Percentiles rank a stretch among this genome's conserved stretches.
phyloP scores from a whole-genome alignment of 331 rosid genomes.

The Malus hybrid region DNA sequence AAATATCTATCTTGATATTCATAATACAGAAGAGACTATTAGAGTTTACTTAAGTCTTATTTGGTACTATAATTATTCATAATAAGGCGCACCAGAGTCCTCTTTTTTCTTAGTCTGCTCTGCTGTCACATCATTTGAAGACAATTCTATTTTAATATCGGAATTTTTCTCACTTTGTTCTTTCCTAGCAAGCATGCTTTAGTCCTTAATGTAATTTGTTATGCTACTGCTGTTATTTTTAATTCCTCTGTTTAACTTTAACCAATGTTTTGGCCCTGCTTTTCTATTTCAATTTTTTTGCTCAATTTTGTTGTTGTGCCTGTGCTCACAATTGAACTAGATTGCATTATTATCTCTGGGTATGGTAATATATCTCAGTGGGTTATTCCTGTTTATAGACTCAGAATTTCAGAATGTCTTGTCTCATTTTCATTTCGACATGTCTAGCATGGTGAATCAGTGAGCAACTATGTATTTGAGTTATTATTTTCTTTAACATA shows the following conservation, averaged over 20 bases:
- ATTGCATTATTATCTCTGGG: neutral
- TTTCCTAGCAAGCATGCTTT: neutral
- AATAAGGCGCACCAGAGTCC: neutral
- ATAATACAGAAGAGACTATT: neutral
- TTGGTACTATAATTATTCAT: neutral
- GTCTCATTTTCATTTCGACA: neutral
- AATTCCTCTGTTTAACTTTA: neutral
- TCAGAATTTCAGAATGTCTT: neutral
- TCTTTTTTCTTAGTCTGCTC: neutral
- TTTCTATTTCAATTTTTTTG: neutral
- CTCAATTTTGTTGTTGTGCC: neutral
- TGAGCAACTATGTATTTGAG: neutral
- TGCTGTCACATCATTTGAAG: neutral
- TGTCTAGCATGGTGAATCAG: conserved; percentile 5
- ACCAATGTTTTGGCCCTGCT: neutral
- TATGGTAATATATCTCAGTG: neutral
- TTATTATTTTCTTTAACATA: neutral
- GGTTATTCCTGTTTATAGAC: neutral
- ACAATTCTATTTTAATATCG: neutral
- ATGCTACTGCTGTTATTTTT: neutral
- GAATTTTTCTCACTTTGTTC: neutral
- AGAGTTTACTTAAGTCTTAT: neutral
- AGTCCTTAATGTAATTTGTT: neutral
- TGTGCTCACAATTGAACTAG: neutral
- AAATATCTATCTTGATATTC: neutral